A percentile compares a stretch with the other conserved stretches of the same genome.
phyloP scores from a whole-genome alignment of 2,329 filamentous ascomycete species.

The Coniosporium tulheliwenetii region DNA sequence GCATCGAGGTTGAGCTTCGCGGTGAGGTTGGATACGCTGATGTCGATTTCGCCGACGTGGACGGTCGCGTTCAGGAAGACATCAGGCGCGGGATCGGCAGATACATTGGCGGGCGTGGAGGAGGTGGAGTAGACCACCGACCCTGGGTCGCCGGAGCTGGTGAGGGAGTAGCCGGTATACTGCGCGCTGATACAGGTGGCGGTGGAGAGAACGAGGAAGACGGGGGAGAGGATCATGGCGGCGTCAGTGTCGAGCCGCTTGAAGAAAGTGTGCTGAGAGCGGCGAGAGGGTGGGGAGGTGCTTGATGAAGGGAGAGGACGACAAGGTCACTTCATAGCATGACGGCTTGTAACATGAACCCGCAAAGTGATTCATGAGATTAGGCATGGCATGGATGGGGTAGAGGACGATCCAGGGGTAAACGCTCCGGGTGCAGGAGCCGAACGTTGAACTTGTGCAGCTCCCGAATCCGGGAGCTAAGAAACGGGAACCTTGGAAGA shows the following conservation, averaged over 20 bases:
- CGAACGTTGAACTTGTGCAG: no score
- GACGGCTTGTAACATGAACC: no score
- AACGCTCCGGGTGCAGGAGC: no score
- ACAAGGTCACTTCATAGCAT: not conserved
- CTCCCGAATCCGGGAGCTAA: no score
- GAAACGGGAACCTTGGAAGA: no score
- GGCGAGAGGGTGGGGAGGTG: not conserved
- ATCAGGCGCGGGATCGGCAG: conserved; percentile 34
- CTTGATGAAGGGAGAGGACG: not conserved
- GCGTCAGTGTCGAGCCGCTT: not conserved
- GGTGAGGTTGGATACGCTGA: conserved; percentile 43
- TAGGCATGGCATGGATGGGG: no score
- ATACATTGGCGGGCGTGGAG: conserved; percentile 27
- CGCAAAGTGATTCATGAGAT: no score
- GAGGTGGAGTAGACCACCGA: conserved; percentile 39
- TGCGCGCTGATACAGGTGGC: conserved; percentile 16
- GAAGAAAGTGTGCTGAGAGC: not conserved
- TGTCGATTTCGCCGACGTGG: conserved; percentile 40
- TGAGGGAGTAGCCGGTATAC: conserved; percentile 41
- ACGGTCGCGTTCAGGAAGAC: conserved; percentile 46
- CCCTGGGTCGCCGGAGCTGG: conserved; percentile 32
- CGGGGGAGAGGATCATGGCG: conserved; percentile 7
- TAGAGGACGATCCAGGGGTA: no score
- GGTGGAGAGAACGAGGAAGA: conserved; percentile 16
- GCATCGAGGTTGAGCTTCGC: conserved; percentile 46